Evolutionary conservation across 1,284 basidiomycete species (phyloP).

Genomic region (Athelia psychrophila): DNA sequence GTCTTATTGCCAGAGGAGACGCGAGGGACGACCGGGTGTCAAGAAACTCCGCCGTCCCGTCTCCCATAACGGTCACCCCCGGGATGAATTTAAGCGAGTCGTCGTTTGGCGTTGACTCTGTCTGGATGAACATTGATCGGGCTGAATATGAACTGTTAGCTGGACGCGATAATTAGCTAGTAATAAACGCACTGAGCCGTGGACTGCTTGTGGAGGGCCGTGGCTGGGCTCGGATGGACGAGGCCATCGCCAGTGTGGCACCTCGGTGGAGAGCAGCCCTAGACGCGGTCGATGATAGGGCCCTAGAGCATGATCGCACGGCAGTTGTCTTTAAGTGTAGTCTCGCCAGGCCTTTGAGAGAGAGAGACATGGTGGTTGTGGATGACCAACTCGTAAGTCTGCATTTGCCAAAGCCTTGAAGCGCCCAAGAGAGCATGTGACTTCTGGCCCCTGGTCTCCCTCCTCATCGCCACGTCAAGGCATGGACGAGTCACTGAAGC

Average conservation of each 20-base stretch:
- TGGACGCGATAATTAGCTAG: background rate
- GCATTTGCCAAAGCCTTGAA: too few species aligned
- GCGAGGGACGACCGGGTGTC: constrained; percentile 81
- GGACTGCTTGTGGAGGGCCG: constrained; percentile 11
- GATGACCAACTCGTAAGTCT: background rate
- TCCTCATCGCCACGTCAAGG: background rate
- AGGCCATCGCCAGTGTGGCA: constrained; percentile 33
- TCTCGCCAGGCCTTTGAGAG: constrained; percentile 13
- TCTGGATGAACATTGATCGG: constrained; percentile 96
- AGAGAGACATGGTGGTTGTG: constrained; percentile 17
- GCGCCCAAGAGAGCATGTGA: background rate
- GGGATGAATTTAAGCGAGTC: constrained; percentile 99
- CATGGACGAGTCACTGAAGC: background rate
- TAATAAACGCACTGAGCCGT: constrained; percentile 20
- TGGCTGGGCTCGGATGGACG: constrained; percentile 21
- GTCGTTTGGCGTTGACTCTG: constrained; percentile 95
- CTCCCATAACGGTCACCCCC: constrained; percentile 84
- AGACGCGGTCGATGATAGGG: constrained; percentile 19
- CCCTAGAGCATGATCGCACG: constrained; percentile 22
- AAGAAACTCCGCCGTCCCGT: constrained; percentile 91
- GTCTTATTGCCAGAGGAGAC: constrained; percentile 89
- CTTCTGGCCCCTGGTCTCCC: background rate
- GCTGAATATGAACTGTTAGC: constrained; percentile 36
- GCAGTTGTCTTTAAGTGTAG: constrained; percentile 1
- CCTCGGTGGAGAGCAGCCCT: constrained; percentile 28